Evolutionary conservation across 2,329 filamentous ascomycete genomes (phyloP).

Genomic region (Penicillium polonicum): DNA sequence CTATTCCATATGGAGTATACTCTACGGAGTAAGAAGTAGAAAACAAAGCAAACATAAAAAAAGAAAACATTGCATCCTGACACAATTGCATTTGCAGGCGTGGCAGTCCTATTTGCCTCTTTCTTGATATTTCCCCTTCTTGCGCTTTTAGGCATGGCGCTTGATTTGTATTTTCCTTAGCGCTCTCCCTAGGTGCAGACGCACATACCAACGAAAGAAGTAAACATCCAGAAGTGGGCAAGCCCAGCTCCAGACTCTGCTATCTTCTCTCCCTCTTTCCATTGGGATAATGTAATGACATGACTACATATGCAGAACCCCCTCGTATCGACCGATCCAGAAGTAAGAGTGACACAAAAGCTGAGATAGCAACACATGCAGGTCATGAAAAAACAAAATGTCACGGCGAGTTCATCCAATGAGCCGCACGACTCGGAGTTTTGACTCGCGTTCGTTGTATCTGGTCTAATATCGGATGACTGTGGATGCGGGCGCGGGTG

Average conservation of each 20-base stretch:
- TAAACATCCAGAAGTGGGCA: background rate
- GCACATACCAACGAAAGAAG: background rate
- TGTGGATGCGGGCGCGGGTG: background rate
- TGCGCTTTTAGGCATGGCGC: background rate
- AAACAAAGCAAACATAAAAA: background rate
- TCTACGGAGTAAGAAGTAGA: background rate
- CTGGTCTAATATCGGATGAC: background rate
- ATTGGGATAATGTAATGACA: background rate
- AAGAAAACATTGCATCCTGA: constrained; percentile 7
- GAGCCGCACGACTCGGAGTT: background rate
- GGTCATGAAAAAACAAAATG: background rate
- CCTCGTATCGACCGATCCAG: background rate
- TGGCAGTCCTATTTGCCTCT: background rate
- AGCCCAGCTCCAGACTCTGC: no score
- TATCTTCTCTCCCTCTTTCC: background rate
- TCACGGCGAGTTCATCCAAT: background rate
- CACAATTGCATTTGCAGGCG: background rate
- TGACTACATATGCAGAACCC: background rate
- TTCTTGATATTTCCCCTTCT: background rate
- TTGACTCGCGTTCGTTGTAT: background rate
- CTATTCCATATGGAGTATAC: background rate
- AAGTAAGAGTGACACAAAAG: background rate
- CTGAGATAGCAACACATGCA: background rate
- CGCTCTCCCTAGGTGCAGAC: background rate
- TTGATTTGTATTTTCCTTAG: background rate